Evolutionary conservation across 805 yeast genomes (phyloP), one percentile per base, ranked within the genome.

Genomic region (Cyberlindnera misumaiensis): DNA sequence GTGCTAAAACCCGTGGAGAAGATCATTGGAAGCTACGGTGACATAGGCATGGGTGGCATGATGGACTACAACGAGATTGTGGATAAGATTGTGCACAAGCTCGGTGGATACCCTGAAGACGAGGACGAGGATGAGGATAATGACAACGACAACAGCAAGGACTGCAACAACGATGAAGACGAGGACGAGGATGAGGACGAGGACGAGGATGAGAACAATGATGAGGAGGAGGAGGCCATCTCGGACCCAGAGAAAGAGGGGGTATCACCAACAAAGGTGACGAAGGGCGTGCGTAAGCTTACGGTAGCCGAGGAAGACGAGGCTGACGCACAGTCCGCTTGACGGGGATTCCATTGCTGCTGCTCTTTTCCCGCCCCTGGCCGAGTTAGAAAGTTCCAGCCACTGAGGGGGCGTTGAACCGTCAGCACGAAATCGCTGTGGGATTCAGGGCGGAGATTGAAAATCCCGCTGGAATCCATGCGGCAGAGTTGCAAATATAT

Each of bases 11-110:
- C 98, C 0, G 87, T 88, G 17, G 98, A 90, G 60, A 90, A 90
- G 60, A 95, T 90, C 5, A 78, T 83, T 55, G 87, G 95, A 40
- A 75, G 86, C 30, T 87, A 89, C 64, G 97, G 98, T 44, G 97
- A 90, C 52, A 88, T 93, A 40, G 97, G 97, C n/a, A 83, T 93
- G 87, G 97, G 98, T 35, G 97, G 98, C 39, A 93, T 93, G 97
- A 83, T 89, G 81, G 97, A 93, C 52, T 87, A 94, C 77, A 83
- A 86, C 58, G 97, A 89, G 58, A 82, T 93, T 51, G 96, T 88
- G 14, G 94, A 88, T 56, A 77, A 79, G 51, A 71, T 86, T 35
- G 94, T 84, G 15, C 68, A 79, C 61, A 82, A 80, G 55, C 64
- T 88, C 47, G 76, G 80, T 46, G 70, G 78, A 40, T 63, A 73